Evolutionary conservation across 306 rosid genomes (phyloP).

Genomic region (Trichosanthes truncata): DNA sequence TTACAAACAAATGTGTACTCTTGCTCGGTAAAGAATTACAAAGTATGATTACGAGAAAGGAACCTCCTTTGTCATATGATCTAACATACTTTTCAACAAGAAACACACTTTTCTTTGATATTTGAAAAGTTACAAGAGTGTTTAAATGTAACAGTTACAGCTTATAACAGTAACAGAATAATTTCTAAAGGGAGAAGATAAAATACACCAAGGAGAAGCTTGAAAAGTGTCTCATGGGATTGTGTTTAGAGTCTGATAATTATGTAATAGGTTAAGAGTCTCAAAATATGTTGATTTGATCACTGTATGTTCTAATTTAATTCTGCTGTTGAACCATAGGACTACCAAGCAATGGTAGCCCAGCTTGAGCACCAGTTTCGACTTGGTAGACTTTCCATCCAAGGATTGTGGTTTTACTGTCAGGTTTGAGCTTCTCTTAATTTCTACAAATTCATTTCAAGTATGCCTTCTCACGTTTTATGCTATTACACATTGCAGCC

Average conservation of each 20-base stretch:
- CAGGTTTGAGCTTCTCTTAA: conserved; percentile 47
- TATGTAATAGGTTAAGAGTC: not conserved
- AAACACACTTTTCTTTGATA: not conserved
- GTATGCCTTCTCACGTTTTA: not conserved
- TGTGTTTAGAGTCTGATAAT: not conserved
- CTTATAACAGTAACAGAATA: not conserved
- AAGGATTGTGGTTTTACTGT: conserved; percentile 98
- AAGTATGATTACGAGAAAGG: not conserved
- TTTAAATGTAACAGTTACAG: not conserved
- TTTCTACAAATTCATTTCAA: conserved; percentile 11
- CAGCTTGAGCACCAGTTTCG: conserved; percentile 96
- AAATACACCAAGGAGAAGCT: not conserved
- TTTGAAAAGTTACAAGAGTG: not conserved
- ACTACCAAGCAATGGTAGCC: conserved; percentile 96
- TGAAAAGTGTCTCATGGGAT: not conserved
- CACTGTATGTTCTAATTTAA: not conserved
- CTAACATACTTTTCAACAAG: not conserved
- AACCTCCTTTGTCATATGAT: not conserved
- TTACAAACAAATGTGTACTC: not conserved
- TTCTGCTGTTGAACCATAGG: conserved; percentile 32
- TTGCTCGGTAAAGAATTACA: not conserved
- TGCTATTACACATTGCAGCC: conserved; percentile 46
- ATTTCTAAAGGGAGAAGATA: not conserved
- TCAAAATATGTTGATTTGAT: not conserved
- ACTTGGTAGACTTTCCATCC: conserved; percentile 85